Evolutionary conservation across 108 stramenopile genomes (phyloP).

Genomic region (Pseudonitzschia multiseries): DNA sequence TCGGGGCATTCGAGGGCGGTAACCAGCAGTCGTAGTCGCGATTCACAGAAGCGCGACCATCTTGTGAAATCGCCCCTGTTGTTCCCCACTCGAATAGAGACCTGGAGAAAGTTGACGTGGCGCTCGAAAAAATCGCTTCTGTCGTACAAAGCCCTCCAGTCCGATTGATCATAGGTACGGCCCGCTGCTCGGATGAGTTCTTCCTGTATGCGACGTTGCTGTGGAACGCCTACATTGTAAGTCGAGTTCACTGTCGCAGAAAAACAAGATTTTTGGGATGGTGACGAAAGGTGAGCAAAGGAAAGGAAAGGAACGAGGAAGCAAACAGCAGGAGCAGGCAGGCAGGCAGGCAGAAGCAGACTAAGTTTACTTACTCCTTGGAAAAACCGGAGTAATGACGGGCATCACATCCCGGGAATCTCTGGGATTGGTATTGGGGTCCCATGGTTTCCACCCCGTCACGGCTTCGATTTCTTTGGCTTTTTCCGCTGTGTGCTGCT

Average conservation of each 20-base stretch:
- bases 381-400: slow-evolving; percentile 97
- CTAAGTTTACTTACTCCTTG: slow-evolving; percentile 53
- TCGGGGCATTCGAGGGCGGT: slow-evolving; percentile 57
- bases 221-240: slow-evolving; percentile 91
- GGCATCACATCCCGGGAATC: slow-evolving; percentile 88
- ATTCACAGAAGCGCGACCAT: slow-evolving; percentile 83
- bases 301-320: background rate
- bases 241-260: slow-evolving; percentile 80
- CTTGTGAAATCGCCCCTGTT: slow-evolving; percentile 48
- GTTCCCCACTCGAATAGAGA: slow-evolving; percentile 55
- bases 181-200: slow-evolving; percentile 62
- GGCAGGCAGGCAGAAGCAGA: background rate
- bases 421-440: slow-evolving; percentile 67
- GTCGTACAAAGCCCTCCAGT: slow-evolving; percentile 26
- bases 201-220: slow-evolving; percentile 76
- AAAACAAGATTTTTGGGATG: background rate
- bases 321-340: background rate
- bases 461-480: slow-evolving; percentile 25
- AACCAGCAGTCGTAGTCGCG: slow-evolving; percentile 65
- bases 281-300: background rate
- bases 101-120: slow-evolving; percentile 47
- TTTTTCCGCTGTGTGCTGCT: background rate
- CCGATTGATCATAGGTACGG: slow-evolving; percentile 4
- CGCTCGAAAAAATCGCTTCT: slow-evolving; percentile 33
- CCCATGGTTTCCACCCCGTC: slow-evolving; percentile 60